phyloP scores from a whole-genome alignment of 176 grass and related monocot genomes.

The bread wheat (Triticum aestivum) region IWGSC_CS_RefSeq_v2.1 NC_057808.1:495570481-495570980 shows the following conservation, averaged over 20 bases:
- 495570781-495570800: neutral
- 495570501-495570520: too few species aligned
- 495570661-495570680: neutral
- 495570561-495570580: too few species aligned
- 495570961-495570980: constrained; percentile 86
- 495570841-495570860: constrained; percentile 53
- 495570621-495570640: neutral
- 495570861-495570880: constrained; percentile 70
- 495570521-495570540: too few species aligned
- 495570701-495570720: neutral
- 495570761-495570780: neutral
- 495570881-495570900: constrained; percentile 83
- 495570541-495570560: too few species aligned
- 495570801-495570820: neutral
- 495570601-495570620: neutral
- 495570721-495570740: neutral
- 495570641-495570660: neutral
- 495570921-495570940: constrained; percentile 94
- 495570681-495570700: neutral
- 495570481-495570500: too few species aligned
- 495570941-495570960: constrained; percentile 97
- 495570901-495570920: constrained; percentile 73
- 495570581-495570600: neutral
- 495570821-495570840: neutral
- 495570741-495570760: neutral